Base-by-base conservation (phyloP, 441 rosid species). In the Euphorbia corollata region DNA sequence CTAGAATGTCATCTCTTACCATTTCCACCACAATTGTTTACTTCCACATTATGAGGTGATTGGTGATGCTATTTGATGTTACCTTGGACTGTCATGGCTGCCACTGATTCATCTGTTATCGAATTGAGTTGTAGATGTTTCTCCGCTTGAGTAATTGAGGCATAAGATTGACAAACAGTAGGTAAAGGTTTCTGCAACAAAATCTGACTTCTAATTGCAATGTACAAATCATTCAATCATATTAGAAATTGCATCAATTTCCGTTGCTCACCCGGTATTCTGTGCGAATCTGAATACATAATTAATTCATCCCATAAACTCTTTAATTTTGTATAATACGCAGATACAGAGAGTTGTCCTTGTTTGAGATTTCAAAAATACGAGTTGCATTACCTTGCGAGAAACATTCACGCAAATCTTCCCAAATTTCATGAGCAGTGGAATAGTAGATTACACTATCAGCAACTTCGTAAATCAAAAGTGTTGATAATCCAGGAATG, bases 161-260 rank as follows among this genome's bases (percentile, higher is more conserved):
- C 50, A 11, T 45, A 45, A 2, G 50, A 45, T 45, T 45, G 50
- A 12, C 50, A 4, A 45, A 45, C 16, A 45, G 50, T 45, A 8
- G 50, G 50, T 12, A 45, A 45, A 45, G 50, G 50, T 45, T 45
- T 45, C 50, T 45, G 4, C 50, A 45, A 8, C 50, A 45, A 45
- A 45, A 45, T 45, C 8, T 45, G 50, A 45, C 50, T 45, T 12
- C 50, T 41, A 61, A 69, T 60, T 0, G 16, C 60, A 34, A 7
- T 32, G 13, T 70, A 70, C 24, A 55, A 22, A 22, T 70, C 73
- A 39, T 70, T 63, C 41, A 70, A 70, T n/a, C 67, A 54, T 38
- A 53, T 59, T 7, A 66, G n/a, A 27, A 66, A 66, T 24, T 66
- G 51, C 69, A 66, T 66, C 7, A 66, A 36, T 36, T 68, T 68